These are phyloP conservation scores for Chenopodium quinoa DNA, from an alignment of 148 eudicot genomes.

Conservation along the genomic window DNA sequence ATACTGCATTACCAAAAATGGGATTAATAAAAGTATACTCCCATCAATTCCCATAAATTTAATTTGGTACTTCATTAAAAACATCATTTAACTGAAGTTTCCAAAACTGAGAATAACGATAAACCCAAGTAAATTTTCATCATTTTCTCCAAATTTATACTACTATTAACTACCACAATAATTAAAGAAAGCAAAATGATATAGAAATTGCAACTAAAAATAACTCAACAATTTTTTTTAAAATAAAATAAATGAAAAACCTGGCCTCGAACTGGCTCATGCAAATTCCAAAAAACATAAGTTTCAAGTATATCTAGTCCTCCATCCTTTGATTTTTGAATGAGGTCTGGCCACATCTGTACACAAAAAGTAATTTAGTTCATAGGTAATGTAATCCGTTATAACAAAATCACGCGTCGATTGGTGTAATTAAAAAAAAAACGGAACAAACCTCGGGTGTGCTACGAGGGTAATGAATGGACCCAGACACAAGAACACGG, in stretches of 20 bases:
- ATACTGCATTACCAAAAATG: slow-evolving; percentile 49
- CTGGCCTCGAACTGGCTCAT: slow-evolving; percentile 76
- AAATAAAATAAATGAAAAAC: slow-evolving; percentile 19
- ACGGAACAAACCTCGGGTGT: slow-evolving; percentile 64
- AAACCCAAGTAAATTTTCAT: background rate
- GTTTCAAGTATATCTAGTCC: slow-evolving; percentile 85
- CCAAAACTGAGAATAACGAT: background rate
- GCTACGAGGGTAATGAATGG: slow-evolving; percentile 97
- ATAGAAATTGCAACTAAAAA: background rate
- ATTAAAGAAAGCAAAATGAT: background rate
- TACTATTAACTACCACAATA: no score
- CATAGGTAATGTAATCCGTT: no score
- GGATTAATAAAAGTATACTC: background rate
- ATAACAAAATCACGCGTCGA: background rate
- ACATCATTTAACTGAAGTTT: slow-evolving; percentile 17
- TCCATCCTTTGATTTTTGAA: slow-evolving; percentile 89
- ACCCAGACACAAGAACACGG: slow-evolving; percentile 73
- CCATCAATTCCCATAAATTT: background rate
- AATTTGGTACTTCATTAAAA: no score
- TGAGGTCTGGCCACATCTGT: slow-evolving; percentile 95
- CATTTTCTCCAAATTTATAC: background rate
- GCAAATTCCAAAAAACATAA: slow-evolving; percentile 88
- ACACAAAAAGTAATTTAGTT: background rate
- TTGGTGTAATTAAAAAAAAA: no score
- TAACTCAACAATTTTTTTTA: background rate